Conservation (phyloP, 2,329 filamentous ascomycete species). For the Arthrinium puccinioides region DNA sequence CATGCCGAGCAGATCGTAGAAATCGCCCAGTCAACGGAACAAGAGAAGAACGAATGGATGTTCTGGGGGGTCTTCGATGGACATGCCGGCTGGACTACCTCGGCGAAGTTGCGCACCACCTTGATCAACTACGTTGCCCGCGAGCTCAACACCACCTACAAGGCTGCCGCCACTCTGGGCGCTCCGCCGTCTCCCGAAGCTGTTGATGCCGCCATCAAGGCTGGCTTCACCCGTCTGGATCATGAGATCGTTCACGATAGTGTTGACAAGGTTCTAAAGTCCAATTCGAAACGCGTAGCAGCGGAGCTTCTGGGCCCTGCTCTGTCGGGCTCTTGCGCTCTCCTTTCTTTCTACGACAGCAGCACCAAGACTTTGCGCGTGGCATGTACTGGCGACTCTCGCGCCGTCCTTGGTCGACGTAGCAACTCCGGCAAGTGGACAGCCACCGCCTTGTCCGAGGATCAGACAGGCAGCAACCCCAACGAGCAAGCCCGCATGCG, state of each 20-base stretch:
- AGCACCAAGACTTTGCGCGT: conserved; percentile 81
- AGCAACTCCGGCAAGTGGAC: conserved; percentile 81
- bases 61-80: conserved; percentile 99
- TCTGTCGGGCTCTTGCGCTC: conserved; percentile 91
- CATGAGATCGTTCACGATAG: conserved; percentile 92
- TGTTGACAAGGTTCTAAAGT: conserved; percentile 83
- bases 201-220: conserved; percentile 87
- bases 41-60: conserved; percentile 83
- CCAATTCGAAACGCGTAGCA: conserved; percentile 81
- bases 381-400: conserved; percentile 92
- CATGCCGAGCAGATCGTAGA: conserved; percentile 98
- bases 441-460: conserved; percentile 80
- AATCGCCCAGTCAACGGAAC: conserved; percentile 40
- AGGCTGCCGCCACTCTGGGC: conserved; percentile 54
- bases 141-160: conserved; percentile 89
- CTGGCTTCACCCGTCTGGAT: conserved; percentile 80
- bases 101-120: conserved; percentile 86
- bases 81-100: conserved; percentile 88
- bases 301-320: conserved; percentile 89
- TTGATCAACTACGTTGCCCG: conserved; percentile 89
- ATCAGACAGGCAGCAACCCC: conserved; percentile 87
- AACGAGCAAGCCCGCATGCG: conserved; percentile 79
- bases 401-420: conserved; percentile 82
- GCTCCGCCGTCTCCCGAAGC: conserved; percentile 68
- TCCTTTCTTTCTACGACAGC: conserved; percentile 94